These are phyloP conservation scores for Pleurotus tuber-regium DNA, from an alignment of 768 basidiomycete species.

Conservation along the genomic window DNA sequence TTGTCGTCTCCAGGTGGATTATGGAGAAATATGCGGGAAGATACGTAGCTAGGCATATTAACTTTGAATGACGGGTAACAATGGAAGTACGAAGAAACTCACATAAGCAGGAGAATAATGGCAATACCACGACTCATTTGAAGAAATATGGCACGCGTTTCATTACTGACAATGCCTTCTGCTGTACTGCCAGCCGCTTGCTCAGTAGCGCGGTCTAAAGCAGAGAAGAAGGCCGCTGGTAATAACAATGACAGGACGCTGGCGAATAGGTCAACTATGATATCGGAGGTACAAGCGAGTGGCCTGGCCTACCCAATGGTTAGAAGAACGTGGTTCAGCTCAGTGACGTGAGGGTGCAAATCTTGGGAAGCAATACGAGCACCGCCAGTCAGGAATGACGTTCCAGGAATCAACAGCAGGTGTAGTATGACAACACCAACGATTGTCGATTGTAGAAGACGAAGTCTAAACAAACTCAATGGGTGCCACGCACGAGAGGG, in stretches of 20 bases:
- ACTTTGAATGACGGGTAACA: not conserved
- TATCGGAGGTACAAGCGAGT: too few relatives aligned
- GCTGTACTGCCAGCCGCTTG: constrained; percentile 15
- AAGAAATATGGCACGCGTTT: constrained; percentile 45
- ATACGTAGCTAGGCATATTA: constrained; percentile 47
- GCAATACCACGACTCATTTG: constrained; percentile 66
- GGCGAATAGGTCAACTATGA: not conserved
- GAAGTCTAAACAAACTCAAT: constrained; percentile 37
- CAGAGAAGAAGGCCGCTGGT: constrained; percentile 68
- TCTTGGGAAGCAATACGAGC: constrained; percentile 66
- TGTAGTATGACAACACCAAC: constrained; percentile 74
- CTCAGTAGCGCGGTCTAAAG: constrained; percentile 38
- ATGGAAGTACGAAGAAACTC: constrained; percentile 18
- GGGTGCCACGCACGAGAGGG: not conserved
- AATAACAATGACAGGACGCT: constrained; percentile 64
- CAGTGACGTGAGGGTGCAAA: constrained; percentile 59
- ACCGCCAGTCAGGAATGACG: constrained; percentile 70
- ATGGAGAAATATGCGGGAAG: constrained; percentile 66
- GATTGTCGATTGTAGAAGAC: constrained; percentile 67
- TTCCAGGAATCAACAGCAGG: constrained; percentile 67
- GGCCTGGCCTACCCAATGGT: constrained; percentile 51
- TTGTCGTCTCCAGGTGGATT: constrained; percentile 65
- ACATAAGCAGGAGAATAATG: constrained; percentile 61
- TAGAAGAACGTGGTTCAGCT: constrained; percentile 69
- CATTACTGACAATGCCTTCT: constrained; percentile 36